Base-by-base conservation (phyloP, 805 yeast species). In the Huiozyma naganishii region DNA sequence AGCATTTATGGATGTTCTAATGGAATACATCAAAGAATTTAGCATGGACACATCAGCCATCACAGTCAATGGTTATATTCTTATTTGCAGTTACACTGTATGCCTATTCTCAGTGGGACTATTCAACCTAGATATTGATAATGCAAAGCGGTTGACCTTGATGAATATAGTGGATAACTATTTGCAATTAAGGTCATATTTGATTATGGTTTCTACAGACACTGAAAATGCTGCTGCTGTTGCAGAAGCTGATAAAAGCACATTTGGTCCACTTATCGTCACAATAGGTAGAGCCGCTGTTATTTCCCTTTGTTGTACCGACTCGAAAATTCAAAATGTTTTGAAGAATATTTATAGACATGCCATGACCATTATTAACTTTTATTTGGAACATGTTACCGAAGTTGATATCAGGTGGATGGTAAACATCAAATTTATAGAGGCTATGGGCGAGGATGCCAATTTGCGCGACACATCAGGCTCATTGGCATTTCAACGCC, bases 401-500 rank as follows among this genome's bases (percentile, higher is more conserved):
- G 44, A 46, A 8, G 42, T 50, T 0, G 60, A 58, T 17, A 52
- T 51, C 30, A 49, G 34, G 4, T 49, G 53, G 37, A 41, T 55
- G 17, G 50, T 50, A 10, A 72, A 74, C 45, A 41, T 57, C 5
- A 66, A 59, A 0, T 65, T 77, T 27, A 70, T 70, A 36, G 49
- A 51, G 7, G 66, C 69, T 3, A 65, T 84, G 39, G 61, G 74
- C 3, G 61, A 73, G 6, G 88, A 80, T 48, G 73, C 69, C 23
- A 64, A 66, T 23, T 37, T 38, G 1, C 73, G 79, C 1, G 74
- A 81, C 36, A 77, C 84, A 0, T 48, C 58, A 6, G 89, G 92
- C 29, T 71, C 79, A 17, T 29, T 39, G 6, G 88, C 94, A 0
- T 69, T 83, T 32, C 88, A 83, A 54, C 82, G 83, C 55, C 73